Conservation (phyloP, 306 rosid genomes). For the Castanea crenata region DNA sequence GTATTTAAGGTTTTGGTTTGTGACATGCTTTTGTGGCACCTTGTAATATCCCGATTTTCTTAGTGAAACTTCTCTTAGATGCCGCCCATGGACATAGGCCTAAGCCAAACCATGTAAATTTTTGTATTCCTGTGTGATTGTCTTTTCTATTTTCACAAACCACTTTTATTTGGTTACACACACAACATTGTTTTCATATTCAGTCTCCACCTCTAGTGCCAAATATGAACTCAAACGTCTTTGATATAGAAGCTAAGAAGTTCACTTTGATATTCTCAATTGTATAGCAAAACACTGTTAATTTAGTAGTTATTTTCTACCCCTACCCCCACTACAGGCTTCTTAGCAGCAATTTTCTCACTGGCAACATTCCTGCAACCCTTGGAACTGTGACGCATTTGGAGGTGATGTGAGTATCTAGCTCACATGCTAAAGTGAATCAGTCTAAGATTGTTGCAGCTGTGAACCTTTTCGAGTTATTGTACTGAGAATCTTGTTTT, state of each 20-base stretch:
- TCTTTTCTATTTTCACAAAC: too few species aligned
- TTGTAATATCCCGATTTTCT: too few species aligned
- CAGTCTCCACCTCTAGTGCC: neutral
- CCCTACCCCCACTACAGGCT: conserved; percentile 38
- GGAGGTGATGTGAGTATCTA: conserved; percentile 64
- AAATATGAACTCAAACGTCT: neutral
- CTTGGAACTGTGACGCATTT: conserved; percentile 46
- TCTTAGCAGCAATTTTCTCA: conserved; percentile 50
- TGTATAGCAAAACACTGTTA: neutral
- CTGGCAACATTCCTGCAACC: conserved; percentile 56
- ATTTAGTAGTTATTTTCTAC: neutral
- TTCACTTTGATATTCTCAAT: neutral
- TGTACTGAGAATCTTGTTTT: conserved; percentile 13
- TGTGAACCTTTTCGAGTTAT: neutral
- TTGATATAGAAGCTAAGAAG: neutral
- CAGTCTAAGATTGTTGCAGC: neutral
- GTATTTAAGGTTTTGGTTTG: too few species aligned
- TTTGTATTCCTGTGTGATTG: too few species aligned
- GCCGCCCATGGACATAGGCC: too few species aligned
- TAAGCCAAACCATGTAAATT: too few species aligned
- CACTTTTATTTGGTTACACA: too few species aligned
- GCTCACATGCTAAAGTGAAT: conserved; percentile 12
- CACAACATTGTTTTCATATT: neutral
- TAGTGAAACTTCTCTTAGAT: too few species aligned
- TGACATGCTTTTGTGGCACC: too few species aligned